phyloP scores from a whole-genome alignment of 345 rosid genomes.

The Noccaea caerulescens region DNA sequence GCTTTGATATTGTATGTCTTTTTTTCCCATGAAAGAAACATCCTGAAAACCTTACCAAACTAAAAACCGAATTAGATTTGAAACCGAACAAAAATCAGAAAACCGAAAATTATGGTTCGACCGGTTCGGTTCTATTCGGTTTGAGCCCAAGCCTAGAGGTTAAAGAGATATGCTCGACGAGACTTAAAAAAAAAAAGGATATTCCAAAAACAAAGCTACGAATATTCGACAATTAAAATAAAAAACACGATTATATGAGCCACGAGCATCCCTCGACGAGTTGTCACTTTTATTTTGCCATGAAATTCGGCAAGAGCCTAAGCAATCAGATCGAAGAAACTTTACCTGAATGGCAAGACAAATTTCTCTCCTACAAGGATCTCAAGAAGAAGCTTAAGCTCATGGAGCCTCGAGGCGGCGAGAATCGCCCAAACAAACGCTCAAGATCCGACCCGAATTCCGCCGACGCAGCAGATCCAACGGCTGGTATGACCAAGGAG shows the following conservation, averaged over 20 bases:
- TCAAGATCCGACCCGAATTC: slow-evolving; percentile 49
- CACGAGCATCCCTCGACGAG: not conserved
- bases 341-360: slow-evolving; percentile 92
- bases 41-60: too few relatives aligned
- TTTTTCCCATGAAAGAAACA: too few relatives aligned
- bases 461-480: slow-evolving; percentile 37
- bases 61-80: too few relatives aligned
- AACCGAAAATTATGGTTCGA: too few relatives aligned
- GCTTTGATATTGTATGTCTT: too few relatives aligned
- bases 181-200: slow-evolving; percentile 48
- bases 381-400: slow-evolving; percentile 87
- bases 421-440: slow-evolving; percentile 59
- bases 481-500: slow-evolving; percentile 57
- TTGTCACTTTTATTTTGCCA: slow-evolving; percentile 33
- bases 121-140: too few relatives aligned
- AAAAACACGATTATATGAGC: slow-evolving; percentile 40
- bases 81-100: too few relatives aligned
- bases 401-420: slow-evolving; percentile 55
- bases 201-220: slow-evolving; percentile 58
- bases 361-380: slow-evolving; percentile 93
- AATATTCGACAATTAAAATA: slow-evolving; percentile 64
- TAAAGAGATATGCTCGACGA: slow-evolving; percentile 51
- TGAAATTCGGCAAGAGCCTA: slow-evolving; percentile 95
- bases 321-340: slow-evolving; percentile 98
- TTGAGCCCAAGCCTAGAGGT: too few relatives aligned